Conservation (phyloP, 2,329 filamentous ascomycete genomes). For the Cordyceps fumosorosea region DNA sequence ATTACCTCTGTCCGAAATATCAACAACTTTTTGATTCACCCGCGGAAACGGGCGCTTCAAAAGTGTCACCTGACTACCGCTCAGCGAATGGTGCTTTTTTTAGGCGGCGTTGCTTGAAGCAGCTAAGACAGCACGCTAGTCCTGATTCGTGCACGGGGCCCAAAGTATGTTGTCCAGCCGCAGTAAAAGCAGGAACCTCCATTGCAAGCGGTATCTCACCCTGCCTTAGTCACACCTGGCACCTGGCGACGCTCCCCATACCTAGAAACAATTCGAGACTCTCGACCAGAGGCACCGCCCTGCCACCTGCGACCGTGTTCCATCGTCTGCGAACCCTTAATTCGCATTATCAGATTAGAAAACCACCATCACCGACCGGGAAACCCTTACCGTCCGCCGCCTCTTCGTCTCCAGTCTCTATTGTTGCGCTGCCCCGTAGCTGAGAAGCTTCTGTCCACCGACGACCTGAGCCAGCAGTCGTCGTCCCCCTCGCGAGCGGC, state of each 20-base stretch:
- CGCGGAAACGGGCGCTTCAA: neutral
- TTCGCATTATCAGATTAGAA: neutral
- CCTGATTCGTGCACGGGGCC: constrained; percentile 11
- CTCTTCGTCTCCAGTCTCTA: neutral
- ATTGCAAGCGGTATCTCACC: constrained; percentile 12
- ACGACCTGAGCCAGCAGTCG: constrained; percentile 23
- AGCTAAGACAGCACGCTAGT: constrained; percentile 6
- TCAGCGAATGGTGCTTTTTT: neutral
- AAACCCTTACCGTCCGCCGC: neutral
- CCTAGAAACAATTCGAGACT: constrained; percentile 7
- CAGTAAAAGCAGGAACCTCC: constrained; percentile 13
- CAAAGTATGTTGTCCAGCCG: neutral
- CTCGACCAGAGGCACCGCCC: constrained; percentile 2
- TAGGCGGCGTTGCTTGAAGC: constrained; percentile 4
- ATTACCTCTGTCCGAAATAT: too few relatives aligned
- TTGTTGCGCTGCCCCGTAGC: neutral
- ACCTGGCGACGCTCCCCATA: constrained; percentile 11
- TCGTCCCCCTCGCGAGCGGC: constrained; percentile 23
- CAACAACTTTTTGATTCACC: neutral
- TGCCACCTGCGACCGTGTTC: neutral
- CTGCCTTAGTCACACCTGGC: constrained; percentile 15
- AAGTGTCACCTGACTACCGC: constrained; percentile 11
- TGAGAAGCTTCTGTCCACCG: constrained; percentile 6
- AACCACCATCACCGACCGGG: neutral
- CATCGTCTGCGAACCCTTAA: constrained; percentile 10